Base-by-base conservation (phyloP, 208 protist genomes). In the Wallacemonas sp. region DNA sequence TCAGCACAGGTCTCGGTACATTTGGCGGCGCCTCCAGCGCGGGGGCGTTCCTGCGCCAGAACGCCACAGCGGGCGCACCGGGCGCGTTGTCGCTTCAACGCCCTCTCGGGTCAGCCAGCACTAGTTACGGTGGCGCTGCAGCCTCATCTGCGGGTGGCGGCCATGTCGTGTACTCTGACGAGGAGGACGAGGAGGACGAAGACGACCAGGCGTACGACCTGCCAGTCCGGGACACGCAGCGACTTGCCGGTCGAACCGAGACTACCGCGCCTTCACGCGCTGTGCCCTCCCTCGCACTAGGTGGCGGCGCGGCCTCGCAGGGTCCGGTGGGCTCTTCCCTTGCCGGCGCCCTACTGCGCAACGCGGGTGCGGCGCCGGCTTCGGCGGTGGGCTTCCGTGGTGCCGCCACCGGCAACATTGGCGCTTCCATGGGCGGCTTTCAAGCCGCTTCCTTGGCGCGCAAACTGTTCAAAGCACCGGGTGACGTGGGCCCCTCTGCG, bases 31-130 rank as follows among this genome's bases (percentile, higher is more conserved):
- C 52, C 59, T 67, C 55, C 30, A 62, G 66, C 5, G 85, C 85
- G 1, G 79, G 81, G 10, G 81, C 67, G 13, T 87, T 85, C 63
- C 62, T 92, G 21, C 63, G 85, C 6, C 75, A 78, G 17, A 89
- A 86, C 58, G 83, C 78, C 17, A 42, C n/a, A 39, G 27, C 8
- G 10, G 38, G 38, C 52, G 33, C 19, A 12, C 19, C 21, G 55
- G 45, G 9, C 17, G 17, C 6, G 10, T 12, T 15, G 59, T 34
- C 0, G 50, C 24, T n/a, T n/a, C n/a, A n/a, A n/a, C n/a, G n/a
- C n/a, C n/a, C n/a, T n/a, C n/a, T n/a, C n/a, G n/a, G n/a, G n/a
- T n/a, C n/a, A n/a, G n/a, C n/a, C n/a, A n/a, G n/a, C n/a, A n/a
- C n/a, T n/a, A n/a, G n/a, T n/a, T 17, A 9, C 3, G 50, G 46